Conservation (phyloP, 257 asterid genomes). For the Solanum sejunctum region DNA sequence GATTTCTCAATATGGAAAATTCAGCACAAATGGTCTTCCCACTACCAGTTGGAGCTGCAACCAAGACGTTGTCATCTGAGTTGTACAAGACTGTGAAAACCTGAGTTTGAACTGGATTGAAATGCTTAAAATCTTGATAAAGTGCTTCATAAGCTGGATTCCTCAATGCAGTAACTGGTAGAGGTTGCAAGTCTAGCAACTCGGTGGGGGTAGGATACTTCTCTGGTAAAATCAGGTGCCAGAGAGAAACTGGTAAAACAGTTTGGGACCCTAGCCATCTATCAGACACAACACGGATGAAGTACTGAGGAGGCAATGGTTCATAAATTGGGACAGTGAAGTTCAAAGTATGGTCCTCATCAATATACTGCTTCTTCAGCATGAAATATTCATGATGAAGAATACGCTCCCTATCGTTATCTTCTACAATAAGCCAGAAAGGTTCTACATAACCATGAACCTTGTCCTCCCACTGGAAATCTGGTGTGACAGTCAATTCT, state of each 20-base stretch:
- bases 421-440: constrained; percentile 34
- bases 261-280: constrained; percentile 30
- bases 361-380: constrained; percentile 25
- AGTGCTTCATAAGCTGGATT: constrained; percentile 24
- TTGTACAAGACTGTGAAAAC: constrained; percentile 12
- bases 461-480: constrained; percentile 32
- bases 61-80: constrained; percentile 25
- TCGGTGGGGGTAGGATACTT: constrained; percentile 32
- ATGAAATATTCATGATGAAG: constrained; percentile 30
- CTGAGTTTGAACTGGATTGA: constrained; percentile 36
- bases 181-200: constrained; percentile 28
- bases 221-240: constrained; percentile 30
- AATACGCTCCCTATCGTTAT: constrained; percentile 22
- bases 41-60: constrained; percentile 34
- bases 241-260: constrained; percentile 23
- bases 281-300: constrained; percentile 24
- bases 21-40: constrained; percentile 34
- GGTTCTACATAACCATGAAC: constrained; percentile 37
- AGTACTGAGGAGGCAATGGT: constrained; percentile 31
- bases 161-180: constrained; percentile 26
- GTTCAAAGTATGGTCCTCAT: constrained; percentile 23
- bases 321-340: constrained; percentile 27
- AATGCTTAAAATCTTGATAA: constrained; percentile 23
- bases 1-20: constrained; percentile 23
- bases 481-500: constrained; percentile 26